These are phyloP conservation scores for Apiospora phragmitis DNA, from an alignment of 2,329 filamentous ascomycete genomes.

Conservation along the genomic window DNA sequence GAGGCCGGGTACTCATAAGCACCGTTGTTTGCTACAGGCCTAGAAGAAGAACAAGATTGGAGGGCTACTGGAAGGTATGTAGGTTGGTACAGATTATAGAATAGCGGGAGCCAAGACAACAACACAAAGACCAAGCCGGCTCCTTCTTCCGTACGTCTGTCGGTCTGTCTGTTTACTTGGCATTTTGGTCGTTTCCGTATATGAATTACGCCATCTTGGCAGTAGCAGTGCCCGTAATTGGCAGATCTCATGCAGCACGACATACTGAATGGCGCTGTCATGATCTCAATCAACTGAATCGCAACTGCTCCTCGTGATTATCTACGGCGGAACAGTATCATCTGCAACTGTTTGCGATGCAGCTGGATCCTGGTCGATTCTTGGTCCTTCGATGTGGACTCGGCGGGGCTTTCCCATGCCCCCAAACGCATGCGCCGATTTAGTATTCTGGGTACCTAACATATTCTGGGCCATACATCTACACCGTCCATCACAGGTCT, in stretches of 20 bases:
- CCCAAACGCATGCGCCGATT: too few relatives aligned
- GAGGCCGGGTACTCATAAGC: neutral
- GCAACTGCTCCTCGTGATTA: constrained; percentile 30
- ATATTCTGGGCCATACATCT: neutral
- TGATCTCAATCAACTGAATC: constrained; percentile 19
- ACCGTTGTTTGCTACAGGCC: neutral
- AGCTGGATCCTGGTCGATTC: neutral
- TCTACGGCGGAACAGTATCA: constrained; percentile 10
- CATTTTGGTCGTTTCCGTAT: neutral
- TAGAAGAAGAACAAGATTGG: too few relatives aligned
- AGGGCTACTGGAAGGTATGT: neutral
- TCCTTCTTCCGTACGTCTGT: neutral
- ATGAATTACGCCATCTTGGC: neutral
- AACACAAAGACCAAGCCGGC: neutral
- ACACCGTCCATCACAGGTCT: neutral
- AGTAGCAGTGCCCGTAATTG: neutral
- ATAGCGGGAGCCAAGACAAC: neutral
- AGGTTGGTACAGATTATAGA: neutral
- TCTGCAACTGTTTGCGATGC: neutral
- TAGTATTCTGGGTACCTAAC: neutral
- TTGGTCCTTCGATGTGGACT: neutral
- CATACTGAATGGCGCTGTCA: constrained; percentile 13
- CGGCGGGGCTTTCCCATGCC: neutral
- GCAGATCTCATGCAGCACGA: constrained; percentile 20
- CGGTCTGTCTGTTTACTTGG: neutral